phyloP scores from a whole-genome alignment of 2,329 filamentous ascomycete genomes.

The Xylariaceae sp. region DNA sequence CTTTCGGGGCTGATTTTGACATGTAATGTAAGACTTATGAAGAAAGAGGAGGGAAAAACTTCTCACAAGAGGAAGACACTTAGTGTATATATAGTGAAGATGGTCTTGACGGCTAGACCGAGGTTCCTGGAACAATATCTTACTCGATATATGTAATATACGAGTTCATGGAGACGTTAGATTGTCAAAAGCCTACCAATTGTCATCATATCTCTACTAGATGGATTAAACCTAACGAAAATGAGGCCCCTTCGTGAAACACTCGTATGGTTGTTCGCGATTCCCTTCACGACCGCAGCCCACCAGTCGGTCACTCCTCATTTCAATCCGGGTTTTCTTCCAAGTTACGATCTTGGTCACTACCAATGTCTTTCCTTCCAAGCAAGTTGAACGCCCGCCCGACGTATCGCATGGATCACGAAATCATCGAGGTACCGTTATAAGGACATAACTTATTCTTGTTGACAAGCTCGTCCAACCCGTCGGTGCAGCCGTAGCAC shows the following conservation, averaged over 20 bases:
- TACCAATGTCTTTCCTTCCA: not conserved
- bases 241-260: not conserved
- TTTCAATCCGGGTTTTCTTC: slow-evolving; percentile 38
- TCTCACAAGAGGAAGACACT: too few relatives aligned
- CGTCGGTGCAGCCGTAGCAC: slow-evolving; percentile 28
- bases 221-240: not conserved
- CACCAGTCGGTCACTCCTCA: slow-evolving; percentile 35
- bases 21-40: too few relatives aligned
- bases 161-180: too few relatives aligned
- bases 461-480: slow-evolving; percentile 26
- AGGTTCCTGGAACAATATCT: too few relatives aligned
- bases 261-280: not conserved
- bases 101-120: too few relatives aligned
- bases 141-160: too few relatives aligned
- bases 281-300: slow-evolving; percentile 2
- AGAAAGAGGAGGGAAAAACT: too few relatives aligned
- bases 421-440: slow-evolving; percentile 17
- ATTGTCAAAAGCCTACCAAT: too few relatives aligned
- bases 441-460: slow-evolving; percentile 25
- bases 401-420: not conserved
- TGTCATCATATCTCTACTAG: not conserved
- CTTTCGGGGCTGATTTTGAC: too few relatives aligned
- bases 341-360: not conserved
- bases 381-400: not conserved
- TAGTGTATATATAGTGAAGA: too few relatives aligned